A percentile compares a stretch with the other conserved stretches of the same genome.
These are phyloP conservation scores for Pseudocercospora macadamiae DNA, from an alignment of 2,329 filamentous ascomycete species.

Conservation along the genomic window DNA sequence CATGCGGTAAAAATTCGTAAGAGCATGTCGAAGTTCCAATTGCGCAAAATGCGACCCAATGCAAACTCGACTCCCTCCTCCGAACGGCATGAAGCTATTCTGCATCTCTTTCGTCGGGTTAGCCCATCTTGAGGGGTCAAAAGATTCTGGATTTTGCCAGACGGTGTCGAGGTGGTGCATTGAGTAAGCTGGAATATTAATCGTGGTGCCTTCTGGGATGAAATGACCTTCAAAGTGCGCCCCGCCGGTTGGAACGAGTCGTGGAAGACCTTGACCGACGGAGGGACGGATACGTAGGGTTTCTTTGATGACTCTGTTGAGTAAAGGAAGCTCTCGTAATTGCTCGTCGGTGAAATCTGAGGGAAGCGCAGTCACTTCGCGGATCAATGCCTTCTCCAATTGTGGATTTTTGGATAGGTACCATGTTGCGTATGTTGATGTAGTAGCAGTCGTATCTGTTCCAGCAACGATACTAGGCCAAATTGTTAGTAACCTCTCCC, in stretches of 20 bases:
- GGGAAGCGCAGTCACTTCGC: not conserved
- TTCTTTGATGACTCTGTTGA: not conserved
- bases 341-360: not conserved
- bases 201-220: not conserved
- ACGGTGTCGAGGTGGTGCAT: not conserved
- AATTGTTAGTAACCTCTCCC: not conserved
- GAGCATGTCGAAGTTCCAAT: not conserved
- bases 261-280: not conserved
- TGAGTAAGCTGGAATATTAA: not conserved
- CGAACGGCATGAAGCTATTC: not conserved
- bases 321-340: not conserved
- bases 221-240: not conserved
- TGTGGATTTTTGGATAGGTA: not conserved
- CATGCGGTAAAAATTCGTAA: not conserved
- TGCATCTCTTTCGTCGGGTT: not conserved
- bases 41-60: constrained; percentile 1
- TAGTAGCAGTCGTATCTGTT: not conserved
- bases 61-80: constrained; percentile 2
- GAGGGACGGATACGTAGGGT: not conserved
- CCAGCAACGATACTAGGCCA: not conserved
- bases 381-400: not conserved
- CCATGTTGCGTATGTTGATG: not conserved
- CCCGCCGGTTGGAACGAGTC: not conserved
- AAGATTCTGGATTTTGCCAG: not conserved
- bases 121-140: not conserved